Base-by-base conservation (phyloP, 371 early-diverging fungal species). In the Batkoa obscura region DNA sequence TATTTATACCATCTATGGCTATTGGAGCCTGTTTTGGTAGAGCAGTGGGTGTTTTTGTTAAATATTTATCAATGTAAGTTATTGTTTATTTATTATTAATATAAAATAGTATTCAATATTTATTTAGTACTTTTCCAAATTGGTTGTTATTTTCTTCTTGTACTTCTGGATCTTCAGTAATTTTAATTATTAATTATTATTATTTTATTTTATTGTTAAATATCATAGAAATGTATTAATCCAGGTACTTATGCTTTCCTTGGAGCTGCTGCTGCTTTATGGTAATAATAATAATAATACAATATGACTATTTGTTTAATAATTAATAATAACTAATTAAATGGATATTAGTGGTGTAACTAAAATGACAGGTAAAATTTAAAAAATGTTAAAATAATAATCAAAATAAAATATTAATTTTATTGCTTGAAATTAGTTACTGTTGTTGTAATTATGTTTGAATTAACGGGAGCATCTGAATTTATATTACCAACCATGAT, bases 181-280 rank as follows among this genome's bases (percentile, higher is more conserved):
- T 65, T 55, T 37, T 1, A n/a, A n/a, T n/a, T n/a, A n/a, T n/a
- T n/a, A n/a, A n/a, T 30, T 41, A 35, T 45, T n/a, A n/a, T n/a
- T n/a, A n/a, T n/a, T n/a, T 58, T 37, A 3, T 47, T 35, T n/a
- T 17, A 12, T 9, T 55, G 37, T 41, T 55, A 8, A 9, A 42
- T 50, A 17, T 37, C 39, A 12, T n/a, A 45, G 8, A 53, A 76
- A 68, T 94, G 95, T 63, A 81, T 96, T 36, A 87, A 85, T 0
- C 89, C 93, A 0, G 98, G 96, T 30, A 86, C 91, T 2, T 97
- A 95, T 68, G 93, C 98, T 23, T 85, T 97, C 60, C 72, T 97
- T 17, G 98, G 96, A 31, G 93, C 95, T n/a, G 92, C 92, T 0
- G 94, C 96, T 0, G 86, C 88, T 5, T 69, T 95, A 47, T 80